These are phyloP conservation scores for Phoenix roebelenii DNA, from an alignment of 176 grass and related monocot species.

Conservation along the genomic window DNA sequence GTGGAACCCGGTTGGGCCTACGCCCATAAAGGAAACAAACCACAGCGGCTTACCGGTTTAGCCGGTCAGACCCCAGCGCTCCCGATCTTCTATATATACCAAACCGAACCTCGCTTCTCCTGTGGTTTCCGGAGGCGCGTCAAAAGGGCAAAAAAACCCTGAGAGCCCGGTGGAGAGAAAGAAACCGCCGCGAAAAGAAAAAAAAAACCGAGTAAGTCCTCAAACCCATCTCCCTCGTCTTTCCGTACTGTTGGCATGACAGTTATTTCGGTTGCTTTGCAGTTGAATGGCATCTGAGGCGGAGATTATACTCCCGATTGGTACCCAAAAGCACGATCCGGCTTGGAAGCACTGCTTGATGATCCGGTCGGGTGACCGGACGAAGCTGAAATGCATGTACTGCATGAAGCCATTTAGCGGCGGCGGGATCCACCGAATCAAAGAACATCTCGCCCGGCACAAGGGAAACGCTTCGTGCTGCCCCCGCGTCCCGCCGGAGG, in stretches of 20 bases:
- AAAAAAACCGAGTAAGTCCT: no score
- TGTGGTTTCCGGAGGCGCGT: not conserved
- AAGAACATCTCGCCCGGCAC: constrained; percentile 90
- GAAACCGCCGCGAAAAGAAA: no score
- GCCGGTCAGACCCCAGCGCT: not conserved
- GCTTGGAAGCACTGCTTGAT: constrained; percentile 89
- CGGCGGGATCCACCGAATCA: constrained; percentile 94
- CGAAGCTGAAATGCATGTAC: constrained; percentile 70
- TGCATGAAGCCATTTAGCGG: constrained; percentile 82
- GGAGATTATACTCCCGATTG: constrained; percentile 55
- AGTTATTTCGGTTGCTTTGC: no score
- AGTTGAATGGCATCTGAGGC: constrained; percentile 20
- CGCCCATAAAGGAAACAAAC: not conserved
- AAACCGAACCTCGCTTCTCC: not conserved
- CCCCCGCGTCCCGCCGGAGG: constrained; percentile 59
- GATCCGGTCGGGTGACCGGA: constrained; percentile 53
- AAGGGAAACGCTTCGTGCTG: constrained; percentile 89
- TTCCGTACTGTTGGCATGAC: no score
- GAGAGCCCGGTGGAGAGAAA: no score
- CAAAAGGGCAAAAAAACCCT: no score
- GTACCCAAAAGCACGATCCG: constrained; percentile 84
- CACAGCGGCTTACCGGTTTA: not conserved
- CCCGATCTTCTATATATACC: constrained; percentile 2
- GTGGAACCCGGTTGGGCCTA: not conserved
- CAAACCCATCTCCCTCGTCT: no score